phyloP scores from a whole-genome alignment of 305 asterid genomes.

The Vinca major region DNA sequence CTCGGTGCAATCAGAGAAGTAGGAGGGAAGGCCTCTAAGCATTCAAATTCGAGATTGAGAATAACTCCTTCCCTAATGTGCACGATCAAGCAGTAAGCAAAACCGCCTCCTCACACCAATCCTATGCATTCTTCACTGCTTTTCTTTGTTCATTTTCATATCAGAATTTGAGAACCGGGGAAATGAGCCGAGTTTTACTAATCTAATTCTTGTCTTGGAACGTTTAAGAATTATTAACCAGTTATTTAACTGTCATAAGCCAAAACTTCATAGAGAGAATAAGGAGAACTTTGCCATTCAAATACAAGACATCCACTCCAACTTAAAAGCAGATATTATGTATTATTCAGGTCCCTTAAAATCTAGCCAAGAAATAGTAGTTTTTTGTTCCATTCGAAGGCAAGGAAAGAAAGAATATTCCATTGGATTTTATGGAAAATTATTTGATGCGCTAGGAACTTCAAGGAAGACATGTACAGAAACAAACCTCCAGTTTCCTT shows the following conservation, averaged over 20 bases:
- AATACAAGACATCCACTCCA: neutral
- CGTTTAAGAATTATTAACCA: neutral
- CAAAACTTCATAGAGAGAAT: neutral
- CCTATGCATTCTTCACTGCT: neutral
- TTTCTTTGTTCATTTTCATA: neutral
- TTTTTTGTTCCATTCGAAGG: neutral
- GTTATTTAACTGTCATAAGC: neutral
- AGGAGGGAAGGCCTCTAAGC: too few relatives aligned
- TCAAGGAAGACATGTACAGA: constrained; percentile 6
- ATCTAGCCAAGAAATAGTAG: neutral
- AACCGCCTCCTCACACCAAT: too few relatives aligned
- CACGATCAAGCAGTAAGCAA: too few relatives aligned
- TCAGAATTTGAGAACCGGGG: neutral
- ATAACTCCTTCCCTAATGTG: too few relatives aligned
- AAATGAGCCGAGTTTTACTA: neutral
- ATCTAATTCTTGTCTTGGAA: neutral
- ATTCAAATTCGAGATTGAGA: too few relatives aligned
- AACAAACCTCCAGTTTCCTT: constrained; percentile 73
- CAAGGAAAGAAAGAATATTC: neutral
- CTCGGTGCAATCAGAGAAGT: too few relatives aligned
- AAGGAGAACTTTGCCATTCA: neutral
- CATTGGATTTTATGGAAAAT: neutral
- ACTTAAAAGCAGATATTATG: too few relatives aligned
- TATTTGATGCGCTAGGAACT: neutral
- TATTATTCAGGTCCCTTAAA: too few relatives aligned